Conservation (phyloP, 495 filamentous ascomycete genomes). For the Xylaria bambusicola region DNA sequence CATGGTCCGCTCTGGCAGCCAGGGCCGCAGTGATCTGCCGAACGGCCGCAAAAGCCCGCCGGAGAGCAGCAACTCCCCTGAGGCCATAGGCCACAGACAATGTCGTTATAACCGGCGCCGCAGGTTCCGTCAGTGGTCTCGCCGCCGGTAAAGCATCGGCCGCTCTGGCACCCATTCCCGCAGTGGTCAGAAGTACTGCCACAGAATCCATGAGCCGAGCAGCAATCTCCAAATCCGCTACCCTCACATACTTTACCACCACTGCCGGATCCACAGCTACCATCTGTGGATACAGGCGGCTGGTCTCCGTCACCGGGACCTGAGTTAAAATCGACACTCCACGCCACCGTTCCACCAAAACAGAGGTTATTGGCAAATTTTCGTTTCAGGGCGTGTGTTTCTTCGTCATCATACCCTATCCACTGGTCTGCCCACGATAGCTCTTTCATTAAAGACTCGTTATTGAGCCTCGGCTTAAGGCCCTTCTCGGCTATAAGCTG, state of each 20-base stretch:
- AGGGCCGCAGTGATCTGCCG: too few relatives aligned
- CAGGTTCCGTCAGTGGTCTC: too few relatives aligned
- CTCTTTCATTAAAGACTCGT: neutral
- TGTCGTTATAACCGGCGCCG: too few relatives aligned
- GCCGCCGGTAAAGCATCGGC: too few relatives aligned
- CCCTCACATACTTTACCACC: neutral
- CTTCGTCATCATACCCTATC: constrained; percentile 40
- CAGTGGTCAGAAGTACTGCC: too few relatives aligned
- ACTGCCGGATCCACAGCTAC: neutral
- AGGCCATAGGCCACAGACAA: too few relatives aligned
- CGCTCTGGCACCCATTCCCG: too few relatives aligned
- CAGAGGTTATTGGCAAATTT: constrained; percentile 26
- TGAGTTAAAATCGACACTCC: constrained; percentile 37
- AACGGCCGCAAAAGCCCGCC: neutral
- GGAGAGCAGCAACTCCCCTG: too few relatives aligned
- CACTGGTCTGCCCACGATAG: constrained; percentile 32
- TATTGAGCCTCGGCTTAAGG: neutral
- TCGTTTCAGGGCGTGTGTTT: constrained; percentile 27
- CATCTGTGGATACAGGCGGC: too few relatives aligned
- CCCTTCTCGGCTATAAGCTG: constrained; percentile 14
- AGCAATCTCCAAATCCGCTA: too few relatives aligned
- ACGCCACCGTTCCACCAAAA: constrained; percentile 41
- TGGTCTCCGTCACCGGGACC: neutral
- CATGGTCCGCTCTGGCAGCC: too few relatives aligned
- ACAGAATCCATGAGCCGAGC: too few relatives aligned